Evolutionary conservation across 768 basidiomycete species (phyloP), one percentile per base, ranked within the genome.

Genomic region (Pleurotus cornucopiae): DNA sequence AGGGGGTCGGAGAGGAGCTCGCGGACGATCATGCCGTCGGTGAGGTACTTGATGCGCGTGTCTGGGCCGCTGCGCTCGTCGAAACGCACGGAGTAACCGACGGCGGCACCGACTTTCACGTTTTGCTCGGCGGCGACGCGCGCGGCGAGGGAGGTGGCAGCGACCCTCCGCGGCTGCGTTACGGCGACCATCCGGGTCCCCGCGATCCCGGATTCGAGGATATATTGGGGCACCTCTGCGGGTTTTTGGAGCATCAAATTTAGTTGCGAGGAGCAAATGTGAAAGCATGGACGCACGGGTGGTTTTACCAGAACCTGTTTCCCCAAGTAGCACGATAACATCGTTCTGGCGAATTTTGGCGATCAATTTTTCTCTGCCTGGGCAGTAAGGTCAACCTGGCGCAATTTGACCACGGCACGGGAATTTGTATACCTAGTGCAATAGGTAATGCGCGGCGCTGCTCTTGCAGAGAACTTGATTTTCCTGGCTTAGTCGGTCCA

Each of bases 261-360:
- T 34, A 34, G 30, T 25, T 25, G 23, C 30, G 9, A 2, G 30
- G 9, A 34, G 9, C 30, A 4, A 34, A 34, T 34, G 9, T 34
- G 30, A 34, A 34, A 34, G 30, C n/a, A 46, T 49, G 54, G 41
- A 85, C 93, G 64, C 70, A 96, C 96, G 96, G 48, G 97, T 99
- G 0, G 96, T 96, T 75, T 99, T 99, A 60, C 97, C 97, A 16
- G 94, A 97, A 11, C 97, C 97, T 0, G 97, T 98, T 72, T 99
- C 97, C 39, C 95, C 97, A 2, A 99, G 80, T 6, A 99, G 81
- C 44, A 98, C 84, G 1, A 87, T 90, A 5, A 93, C 87, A 67
- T 94, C 89, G 75, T 91, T 87, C 60, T 84, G 79, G 26, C 72
- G 70, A 51, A 96, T 85, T 68, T 86, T 86, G 56, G 82, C 76